Conservation (phyloP, 306 rosid species). For the Trichosanthes truncata region DNA sequence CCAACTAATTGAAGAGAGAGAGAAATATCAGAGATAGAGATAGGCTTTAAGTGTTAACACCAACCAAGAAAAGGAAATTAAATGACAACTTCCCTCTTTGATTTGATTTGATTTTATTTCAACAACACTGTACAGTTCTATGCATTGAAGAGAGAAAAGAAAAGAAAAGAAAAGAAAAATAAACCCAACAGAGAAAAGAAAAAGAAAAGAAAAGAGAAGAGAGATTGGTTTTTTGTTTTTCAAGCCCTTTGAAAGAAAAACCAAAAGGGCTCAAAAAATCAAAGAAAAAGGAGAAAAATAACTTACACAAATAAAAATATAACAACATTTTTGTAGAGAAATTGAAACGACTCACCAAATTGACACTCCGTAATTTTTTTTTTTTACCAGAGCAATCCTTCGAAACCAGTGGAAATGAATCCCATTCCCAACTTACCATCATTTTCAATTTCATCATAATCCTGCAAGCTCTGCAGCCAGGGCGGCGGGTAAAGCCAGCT, state of each 20-base stretch:
- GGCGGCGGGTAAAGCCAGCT: conserved; percentile 62
- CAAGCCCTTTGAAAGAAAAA: conserved; percentile 33
- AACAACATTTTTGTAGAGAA: too few relatives aligned
- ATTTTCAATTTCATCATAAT: neutral
- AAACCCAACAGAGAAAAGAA: neutral
- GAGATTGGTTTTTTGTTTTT: neutral
- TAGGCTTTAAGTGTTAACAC: neutral
- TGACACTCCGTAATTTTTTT: too few relatives aligned
- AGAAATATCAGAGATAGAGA: neutral
- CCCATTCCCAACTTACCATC: conserved; percentile 4
- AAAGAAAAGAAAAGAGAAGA: neutral
- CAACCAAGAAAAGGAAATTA: conserved; percentile 5
- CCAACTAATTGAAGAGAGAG: too few relatives aligned
- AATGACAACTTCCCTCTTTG: conserved; percentile 6
- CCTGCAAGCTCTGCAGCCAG: conserved; percentile 38
- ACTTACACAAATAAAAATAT: neutral
- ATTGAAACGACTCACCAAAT: too few relatives aligned
- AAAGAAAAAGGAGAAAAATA: neutral
- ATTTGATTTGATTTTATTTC: neutral
- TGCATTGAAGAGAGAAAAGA: conserved; percentile 5
- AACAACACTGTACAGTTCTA: conserved; percentile 29
- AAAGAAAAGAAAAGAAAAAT: neutral
- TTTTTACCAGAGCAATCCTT: conserved; percentile 28
- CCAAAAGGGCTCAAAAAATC: conserved; percentile 21
- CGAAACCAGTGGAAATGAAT: conserved; percentile 17